phyloP scores from a whole-genome alignment of 306 rosid species.

The Acacia melanoxylon region DNA sequence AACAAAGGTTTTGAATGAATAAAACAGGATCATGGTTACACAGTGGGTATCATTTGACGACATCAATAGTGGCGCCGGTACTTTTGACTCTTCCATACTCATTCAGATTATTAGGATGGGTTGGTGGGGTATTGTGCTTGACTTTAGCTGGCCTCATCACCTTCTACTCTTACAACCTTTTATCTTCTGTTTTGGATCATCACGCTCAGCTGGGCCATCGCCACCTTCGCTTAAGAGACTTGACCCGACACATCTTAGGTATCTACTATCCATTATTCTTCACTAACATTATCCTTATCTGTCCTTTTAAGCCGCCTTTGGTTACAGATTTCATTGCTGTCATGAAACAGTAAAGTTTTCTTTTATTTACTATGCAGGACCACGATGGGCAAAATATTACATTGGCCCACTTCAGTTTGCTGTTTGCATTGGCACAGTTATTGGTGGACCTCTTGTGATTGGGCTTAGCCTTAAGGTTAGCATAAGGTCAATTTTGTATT shows the following conservation, averaged over 20 bases:
- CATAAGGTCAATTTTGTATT: background rate
- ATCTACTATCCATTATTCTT: background rate
- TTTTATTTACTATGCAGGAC: constrained; percentile 44
- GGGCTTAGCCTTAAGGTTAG: constrained; percentile 71
- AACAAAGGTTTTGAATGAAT: too few species aligned
- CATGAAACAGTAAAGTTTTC: background rate
- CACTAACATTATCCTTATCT: background rate
- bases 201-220: constrained; percentile 73
- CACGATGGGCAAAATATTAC: constrained; percentile 71
- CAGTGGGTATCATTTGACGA: constrained; percentile 84
- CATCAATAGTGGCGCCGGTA: constrained; percentile 73
- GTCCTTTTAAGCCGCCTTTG: background rate
- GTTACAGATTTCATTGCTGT: background rate
- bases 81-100: constrained; percentile 70
- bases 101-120: constrained; percentile 68
- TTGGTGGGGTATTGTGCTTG: constrained; percentile 72
- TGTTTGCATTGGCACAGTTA: constrained; percentile 66
- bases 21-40: constrained; percentile 77
- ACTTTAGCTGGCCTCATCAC: constrained; percentile 44
- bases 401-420: constrained; percentile 74
- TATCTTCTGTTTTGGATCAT: constrained; percentile 70
- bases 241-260: constrained; percentile 72
- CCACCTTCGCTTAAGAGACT: constrained; percentile 70
- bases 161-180: constrained; percentile 78
- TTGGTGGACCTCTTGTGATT: constrained; percentile 69